These are phyloP conservation scores for Pichia sp. DNA, from an alignment of 1,139 yeast species.

Conservation along the genomic window DNA sequence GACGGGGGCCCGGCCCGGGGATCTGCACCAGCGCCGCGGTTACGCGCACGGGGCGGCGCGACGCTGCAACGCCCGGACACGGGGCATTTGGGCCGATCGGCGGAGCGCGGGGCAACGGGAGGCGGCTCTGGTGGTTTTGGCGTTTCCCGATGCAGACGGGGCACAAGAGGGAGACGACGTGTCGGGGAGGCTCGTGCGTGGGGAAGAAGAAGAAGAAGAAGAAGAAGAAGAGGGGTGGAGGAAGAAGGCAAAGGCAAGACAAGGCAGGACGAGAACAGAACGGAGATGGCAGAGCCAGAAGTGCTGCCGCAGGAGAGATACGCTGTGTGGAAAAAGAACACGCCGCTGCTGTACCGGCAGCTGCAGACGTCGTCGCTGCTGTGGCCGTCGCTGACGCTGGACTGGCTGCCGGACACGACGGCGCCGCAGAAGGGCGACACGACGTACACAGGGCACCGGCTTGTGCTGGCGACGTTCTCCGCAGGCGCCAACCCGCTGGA, in stretches of 20 bases:
- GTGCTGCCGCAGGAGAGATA: constrained; percentile 3
- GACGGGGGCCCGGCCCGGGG: no score
- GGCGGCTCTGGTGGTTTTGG: no score
- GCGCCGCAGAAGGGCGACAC: constrained; percentile 13
- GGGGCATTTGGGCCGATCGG: neutral
- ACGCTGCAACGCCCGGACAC: no score
- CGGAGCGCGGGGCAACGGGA: neutral
- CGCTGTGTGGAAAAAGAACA: constrained; percentile 49
- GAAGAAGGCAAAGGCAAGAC: no score
- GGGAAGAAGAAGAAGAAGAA: neutral
- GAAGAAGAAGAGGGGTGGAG: neutral
- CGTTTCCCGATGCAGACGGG: no score
- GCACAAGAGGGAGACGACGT: no score
- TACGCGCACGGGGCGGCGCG: neutral
- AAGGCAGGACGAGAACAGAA: no score
- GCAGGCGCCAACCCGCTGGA: constrained; percentile 26
- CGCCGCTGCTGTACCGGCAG: constrained; percentile 49
- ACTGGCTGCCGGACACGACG: constrained; percentile 46
- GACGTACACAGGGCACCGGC: constrained; percentile 21
- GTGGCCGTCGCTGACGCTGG: constrained; percentile 55
- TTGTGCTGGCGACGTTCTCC: constrained; percentile 31
- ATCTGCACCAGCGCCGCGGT: neutral
- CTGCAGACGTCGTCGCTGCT: constrained; percentile 45
- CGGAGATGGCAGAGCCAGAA: neutral
- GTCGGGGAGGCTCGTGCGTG: no score